Conservation (phyloP, 2,329 filamentous ascomycete species). For the Alternaria sp. region DNA sequence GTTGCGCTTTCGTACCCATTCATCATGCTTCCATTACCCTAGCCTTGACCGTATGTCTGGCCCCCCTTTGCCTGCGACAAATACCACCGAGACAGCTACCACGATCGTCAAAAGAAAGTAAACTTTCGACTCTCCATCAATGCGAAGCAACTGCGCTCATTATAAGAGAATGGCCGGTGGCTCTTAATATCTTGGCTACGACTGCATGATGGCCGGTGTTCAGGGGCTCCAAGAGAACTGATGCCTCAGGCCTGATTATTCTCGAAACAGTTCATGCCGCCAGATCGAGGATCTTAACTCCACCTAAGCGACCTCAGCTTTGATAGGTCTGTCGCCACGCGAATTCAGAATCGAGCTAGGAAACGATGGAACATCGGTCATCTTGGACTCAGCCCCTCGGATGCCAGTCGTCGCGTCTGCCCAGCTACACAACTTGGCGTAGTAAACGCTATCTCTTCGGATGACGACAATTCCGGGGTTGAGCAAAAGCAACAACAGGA, state of each 20-base stretch:
- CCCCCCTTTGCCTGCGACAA: slow-evolving; percentile 1
- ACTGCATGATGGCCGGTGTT: not conserved
- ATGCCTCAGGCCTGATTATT: slow-evolving; percentile 7
- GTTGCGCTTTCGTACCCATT: not conserved
- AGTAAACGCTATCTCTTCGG: slow-evolving; percentile 4
- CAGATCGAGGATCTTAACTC: not conserved
- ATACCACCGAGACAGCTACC: not conserved
- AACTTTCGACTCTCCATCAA: slow-evolving; percentile 4
- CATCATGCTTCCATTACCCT: not conserved
- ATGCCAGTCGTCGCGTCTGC: slow-evolving; percentile 4
- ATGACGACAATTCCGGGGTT: not conserved
- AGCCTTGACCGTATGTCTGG: not conserved
- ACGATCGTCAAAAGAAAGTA: not conserved
- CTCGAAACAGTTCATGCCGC: slow-evolving; percentile 8
- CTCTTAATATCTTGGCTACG: not conserved
- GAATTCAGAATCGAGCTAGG: not conserved
- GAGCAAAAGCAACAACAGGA: slow-evolving; percentile 1
- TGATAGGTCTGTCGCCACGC: not conserved
- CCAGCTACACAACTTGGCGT: slow-evolving; percentile 10
- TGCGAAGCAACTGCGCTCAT: not conserved
- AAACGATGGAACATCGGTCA: not conserved
- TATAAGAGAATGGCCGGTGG: not conserved
- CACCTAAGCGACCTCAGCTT: not conserved
- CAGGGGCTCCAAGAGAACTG: not conserved
- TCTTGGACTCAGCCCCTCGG: slow-evolving; percentile 6